Evolutionary conservation across 805 yeast species (phyloP).

Genomic region (Ogataea corticis): DNA sequence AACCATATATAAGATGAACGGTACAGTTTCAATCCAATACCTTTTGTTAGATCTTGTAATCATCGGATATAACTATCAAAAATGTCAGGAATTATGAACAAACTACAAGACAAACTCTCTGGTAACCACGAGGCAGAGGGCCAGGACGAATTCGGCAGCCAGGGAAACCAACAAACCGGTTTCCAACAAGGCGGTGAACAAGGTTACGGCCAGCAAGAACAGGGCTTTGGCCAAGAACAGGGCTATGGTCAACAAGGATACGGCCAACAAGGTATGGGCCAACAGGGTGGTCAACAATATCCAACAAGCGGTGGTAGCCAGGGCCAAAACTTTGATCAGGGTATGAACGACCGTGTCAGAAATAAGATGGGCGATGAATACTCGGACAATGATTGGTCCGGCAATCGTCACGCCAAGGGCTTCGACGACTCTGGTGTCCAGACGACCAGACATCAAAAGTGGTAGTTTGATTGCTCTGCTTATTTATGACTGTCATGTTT

Average conservation of each 20-base stretch:
- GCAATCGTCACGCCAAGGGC: constrained; percentile 13
- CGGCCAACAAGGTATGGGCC: constrained; percentile 2
- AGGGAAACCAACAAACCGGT: background rate
- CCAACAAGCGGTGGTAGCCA: background rate
- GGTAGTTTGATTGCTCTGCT: constrained; percentile 6
- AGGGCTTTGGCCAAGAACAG: background rate
- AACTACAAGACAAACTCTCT: constrained; percentile 11
- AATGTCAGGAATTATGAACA: constrained; percentile 12
- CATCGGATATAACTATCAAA: background rate
- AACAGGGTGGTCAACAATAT: background rate
- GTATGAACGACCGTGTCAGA: constrained; percentile 16
- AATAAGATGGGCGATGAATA: constrained; percentile 17
- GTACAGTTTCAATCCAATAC: too few species aligned
- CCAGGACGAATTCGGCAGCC: background rate
- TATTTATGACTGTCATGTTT: background rate
- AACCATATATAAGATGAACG: too few species aligned
- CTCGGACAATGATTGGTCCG: constrained; percentile 8
- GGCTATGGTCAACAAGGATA: constrained; percentile 1
- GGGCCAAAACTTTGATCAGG: constrained; percentile 6
- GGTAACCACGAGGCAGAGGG: constrained; percentile 5
- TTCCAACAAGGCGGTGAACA: background rate
- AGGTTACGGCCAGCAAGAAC: background rate
- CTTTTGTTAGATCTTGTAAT: background rate
- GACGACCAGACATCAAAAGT: constrained; percentile 4
- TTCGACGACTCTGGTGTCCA: constrained; percentile 12